Percentiles rank a stretch among this genome's conserved stretches.
Conservation (phyloP, 257 asterid genomes). For the Catharanthus roseus region DNA sequence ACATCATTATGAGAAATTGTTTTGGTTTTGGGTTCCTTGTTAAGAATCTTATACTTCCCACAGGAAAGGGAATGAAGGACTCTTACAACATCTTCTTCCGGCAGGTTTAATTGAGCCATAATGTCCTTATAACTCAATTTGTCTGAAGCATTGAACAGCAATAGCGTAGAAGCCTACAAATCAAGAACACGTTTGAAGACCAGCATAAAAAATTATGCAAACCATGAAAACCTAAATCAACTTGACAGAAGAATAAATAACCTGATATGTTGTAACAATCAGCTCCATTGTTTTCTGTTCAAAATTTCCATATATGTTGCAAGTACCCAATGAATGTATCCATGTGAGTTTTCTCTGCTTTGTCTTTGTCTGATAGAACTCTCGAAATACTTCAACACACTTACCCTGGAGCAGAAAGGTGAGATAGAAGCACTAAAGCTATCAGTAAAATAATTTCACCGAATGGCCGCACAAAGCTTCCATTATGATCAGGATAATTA, state of each 20-base stretch:
- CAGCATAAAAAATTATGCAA: background rate
- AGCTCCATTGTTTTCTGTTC: conserved; percentile 89
- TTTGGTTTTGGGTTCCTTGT: conserved; percentile 83
- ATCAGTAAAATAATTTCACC: conserved; percentile 1
- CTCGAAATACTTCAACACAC: conserved; percentile 88
- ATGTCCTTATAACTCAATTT: conserved; percentile 84
- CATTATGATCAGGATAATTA: conserved; percentile 11
- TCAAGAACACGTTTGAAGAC: conserved; percentile 12
- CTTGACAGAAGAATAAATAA: conserved; percentile 21
- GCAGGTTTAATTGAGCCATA: conserved; percentile 70
- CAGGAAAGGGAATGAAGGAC: conserved; percentile 95
- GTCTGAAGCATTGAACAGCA: conserved; percentile 83
- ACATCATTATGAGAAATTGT: conserved; percentile 69
- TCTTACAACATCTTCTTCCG: conserved; percentile 90
- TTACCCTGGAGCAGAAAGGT: conserved; percentile 47
- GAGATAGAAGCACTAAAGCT: conserved; percentile 2
- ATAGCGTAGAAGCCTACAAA: conserved; percentile 72
- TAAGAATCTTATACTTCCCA: conserved; percentile 85
- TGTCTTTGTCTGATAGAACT: conserved; percentile 93
- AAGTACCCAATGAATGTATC: conserved; percentile 94
- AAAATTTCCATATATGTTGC: conserved; percentile 84
- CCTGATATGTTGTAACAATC: conserved; percentile 93
- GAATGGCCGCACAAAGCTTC: background rate
- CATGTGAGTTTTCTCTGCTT: conserved; percentile 92
- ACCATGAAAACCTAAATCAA: conserved; percentile 9